Evolutionary conservation across 2,329 filamentous ascomycete species (phyloP), one percentile per base, ranked within the genome.

Genomic region (Colletotrichum acutatum): DNA sequence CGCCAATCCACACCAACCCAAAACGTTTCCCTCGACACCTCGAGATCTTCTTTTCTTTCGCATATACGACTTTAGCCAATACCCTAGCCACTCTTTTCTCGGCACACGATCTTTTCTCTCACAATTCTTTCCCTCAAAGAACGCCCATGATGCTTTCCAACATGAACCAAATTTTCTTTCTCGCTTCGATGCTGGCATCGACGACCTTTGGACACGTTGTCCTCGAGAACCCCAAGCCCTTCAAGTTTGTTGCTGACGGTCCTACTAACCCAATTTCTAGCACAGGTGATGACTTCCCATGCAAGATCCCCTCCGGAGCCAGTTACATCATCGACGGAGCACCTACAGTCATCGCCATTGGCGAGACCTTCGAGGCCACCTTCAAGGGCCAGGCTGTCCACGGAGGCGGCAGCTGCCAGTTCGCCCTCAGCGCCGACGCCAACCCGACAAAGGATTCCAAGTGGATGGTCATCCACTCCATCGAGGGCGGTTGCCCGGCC

Each of bases 381-480:
- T 73, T 71, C 34, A 65, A 70, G 22, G 66, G 71, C 6, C 66
- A 71, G 49, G 66, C 71, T 37, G 71, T 71, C n/a, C 71, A 73
- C 24, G 66, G 66, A 52, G 66, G 71, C 28, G 66, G 66, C 11
- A 66, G 60, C 46, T 73, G 66, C 34, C 66, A 73, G 49, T 73
- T 73, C 12, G 66, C 71, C 1, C 71, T 71, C 12, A 60, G 54
- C 9, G 28, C 66, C 19, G 67, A 73, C 37, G 19, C 22, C 2
- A 61, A 65, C 7, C 71, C 71, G 14, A 73, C 66, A 1, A 71
- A 71, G 49, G 12, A 66, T 24, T 71, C 71, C 1, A 65, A 32
- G 26, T 73, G 61, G 71, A 73, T 71, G 71, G 66, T 66, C 22
- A 73, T 71, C 4, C 71, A 73, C 28, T 73, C 71, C 6, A 61